phyloP scores from a whole-genome alignment of 208 protist genomes.

The Plasmodiophora brassicae region DNA sequence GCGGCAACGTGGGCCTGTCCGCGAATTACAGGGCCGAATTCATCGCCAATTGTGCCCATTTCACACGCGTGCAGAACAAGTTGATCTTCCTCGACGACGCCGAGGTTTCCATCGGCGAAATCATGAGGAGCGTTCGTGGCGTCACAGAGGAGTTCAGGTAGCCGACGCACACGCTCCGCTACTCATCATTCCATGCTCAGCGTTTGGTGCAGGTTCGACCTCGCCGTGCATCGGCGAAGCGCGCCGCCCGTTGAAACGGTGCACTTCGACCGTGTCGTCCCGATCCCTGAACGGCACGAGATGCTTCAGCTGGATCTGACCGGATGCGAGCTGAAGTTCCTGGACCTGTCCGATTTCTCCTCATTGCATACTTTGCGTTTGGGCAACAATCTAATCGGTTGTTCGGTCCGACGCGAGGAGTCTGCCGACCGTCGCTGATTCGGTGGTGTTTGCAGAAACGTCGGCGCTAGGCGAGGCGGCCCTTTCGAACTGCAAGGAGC shows the following conservation, averaged over 20 bases:
- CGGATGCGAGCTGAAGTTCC: not conserved
- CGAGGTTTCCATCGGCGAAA: not conserved
- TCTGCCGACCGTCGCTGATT: not conserved
- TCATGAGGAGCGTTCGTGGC: not conserved
- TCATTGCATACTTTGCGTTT: not conserved
- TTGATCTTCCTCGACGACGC: not conserved
- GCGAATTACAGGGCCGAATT: not conserved
- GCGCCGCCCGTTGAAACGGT: not conserved
- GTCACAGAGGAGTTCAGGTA: not conserved
- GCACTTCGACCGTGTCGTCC: not conserved
- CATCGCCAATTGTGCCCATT: not conserved
- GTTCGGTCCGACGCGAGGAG: not conserved
- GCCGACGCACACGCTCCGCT: not conserved
- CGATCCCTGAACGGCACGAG: not conserved
- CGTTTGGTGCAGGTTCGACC: slow-evolving; percentile 1
- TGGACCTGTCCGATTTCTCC: not conserved
- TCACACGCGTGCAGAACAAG: not conserved
- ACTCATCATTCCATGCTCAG: not conserved
- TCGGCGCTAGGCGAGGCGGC: not conserved
- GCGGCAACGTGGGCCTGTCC: not conserved
- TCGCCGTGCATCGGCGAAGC: not conserved
- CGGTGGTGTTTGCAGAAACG: not conserved
- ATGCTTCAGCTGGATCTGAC: not conserved
- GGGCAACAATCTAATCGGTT: not conserved
- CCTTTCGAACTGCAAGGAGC: not conserved